Base-by-base conservation (phyloP, 192 early-diverging fungal species). In the Backusella parvicylindrica region DNA sequence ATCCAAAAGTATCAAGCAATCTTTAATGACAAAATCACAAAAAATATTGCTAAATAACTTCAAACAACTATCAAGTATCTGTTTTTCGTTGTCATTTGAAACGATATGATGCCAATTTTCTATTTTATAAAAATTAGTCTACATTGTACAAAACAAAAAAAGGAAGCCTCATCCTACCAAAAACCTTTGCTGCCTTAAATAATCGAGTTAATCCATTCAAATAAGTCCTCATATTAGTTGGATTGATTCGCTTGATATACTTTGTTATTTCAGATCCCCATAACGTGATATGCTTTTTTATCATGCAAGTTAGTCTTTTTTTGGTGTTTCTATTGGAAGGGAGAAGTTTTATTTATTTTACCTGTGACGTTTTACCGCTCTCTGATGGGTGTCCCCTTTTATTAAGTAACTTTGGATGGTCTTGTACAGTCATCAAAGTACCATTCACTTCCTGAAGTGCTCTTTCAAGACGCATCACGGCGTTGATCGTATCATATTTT, bases 21-120 rank as follows among this genome's bases (percentile, higher is more conserved):
- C 72, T 28, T 63, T 60, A 30, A 73, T 56, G 30, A 73, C 72
- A 65, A 73, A 73, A 40, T 28, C 40, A 21, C 72, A 73, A 5
- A 73, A 18, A 12, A 64, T 31, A 6, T 16, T 26, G 21, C 31
- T 60, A 21, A 73, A 65, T 30, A 63, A 1, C 1, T 73, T 37
- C 3, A 63, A 47, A 31, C 72, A 73, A 11, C 38, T 8, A 21
- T 33, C 26, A 32, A 43, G 30, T 6, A 16, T 64, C 16, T 40
- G 26, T 18, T 65, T 13, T n/a, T 9, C 63, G 30, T 64, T 26
- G 2, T 66, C 23, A 40, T 43, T 18, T 37, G 53, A 23, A 28
- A 28, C 21, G 43, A 16, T 18, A 8, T 60, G 26, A 18, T 64
- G 26, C 33, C 37, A 53, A 33, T 3, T 31, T 11, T 43, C 38